Evolutionary conservation across 805 yeast species (phyloP), one percentile per base, ranked within the genome.

Genomic region (Teunomyces aglyptinius): DNA sequence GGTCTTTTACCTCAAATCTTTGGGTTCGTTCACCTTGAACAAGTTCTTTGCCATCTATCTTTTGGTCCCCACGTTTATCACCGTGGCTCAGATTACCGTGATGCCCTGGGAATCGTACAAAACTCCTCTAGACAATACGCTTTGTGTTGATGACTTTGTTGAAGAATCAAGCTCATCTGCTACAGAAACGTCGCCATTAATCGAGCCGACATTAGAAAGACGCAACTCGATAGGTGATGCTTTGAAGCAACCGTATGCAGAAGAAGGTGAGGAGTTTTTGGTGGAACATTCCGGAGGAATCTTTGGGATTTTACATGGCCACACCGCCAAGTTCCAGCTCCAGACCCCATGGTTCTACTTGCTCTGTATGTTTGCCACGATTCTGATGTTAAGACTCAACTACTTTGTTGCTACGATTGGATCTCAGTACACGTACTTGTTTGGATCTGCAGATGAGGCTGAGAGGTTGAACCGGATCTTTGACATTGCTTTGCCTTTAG

Each of bases 151-250:
- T 36, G 29, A 39, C 68, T 69, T 4, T 68, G 69, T 38, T 6
- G 45, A 39, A 13, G 46, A 41, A 19, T 7, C 35, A 35, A 31
- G 15, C 8, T 24, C 16, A n/a, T 18, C 45, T 8, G 39, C 29
- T 11, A 33, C 20, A 28, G 42, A 38, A 35, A 48, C 42, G 3
- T 43, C 41, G 19, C 42, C 42, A 4, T 28, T 39, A 22, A 18
- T 39, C n/a, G 18, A 15, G 34, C 10, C 52, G 4, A 53, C 49
- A 11, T 8, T 24, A 2, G 26, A 24, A n/a, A 67, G 82, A 59
- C 67, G 81, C 57, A 79, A 78, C 42, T 78, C 83, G 3, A 65
- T 79, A 24, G 83, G 83, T 29, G 83, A 79, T 51, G 82, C 83
- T 1, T 65, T 76, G 56, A 78, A 76, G 55, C 76, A 76, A 32